Evolutionary conservation across 1,284 basidiomycete genomes (phyloP).

Genomic region (Cystobasidium pallidum): DNA sequence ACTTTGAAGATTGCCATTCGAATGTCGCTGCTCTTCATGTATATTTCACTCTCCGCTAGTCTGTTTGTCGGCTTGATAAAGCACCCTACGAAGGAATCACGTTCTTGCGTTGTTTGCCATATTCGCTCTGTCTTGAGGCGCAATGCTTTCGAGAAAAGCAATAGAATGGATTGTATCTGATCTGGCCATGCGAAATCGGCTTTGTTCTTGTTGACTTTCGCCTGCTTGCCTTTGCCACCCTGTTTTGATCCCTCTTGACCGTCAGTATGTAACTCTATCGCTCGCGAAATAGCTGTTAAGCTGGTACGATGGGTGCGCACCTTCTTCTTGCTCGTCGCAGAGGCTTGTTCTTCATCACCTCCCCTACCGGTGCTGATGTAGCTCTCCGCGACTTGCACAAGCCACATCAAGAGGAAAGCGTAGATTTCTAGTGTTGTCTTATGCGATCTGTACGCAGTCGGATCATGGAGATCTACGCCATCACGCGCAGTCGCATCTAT

Average conservation of each 20-base stretch:
- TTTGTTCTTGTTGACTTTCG: slow-evolving; percentile 49
- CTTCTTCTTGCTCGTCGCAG: slow-evolving; percentile 60
- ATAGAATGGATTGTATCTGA: slow-evolving; percentile 71
- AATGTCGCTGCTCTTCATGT: slow-evolving; percentile 79
- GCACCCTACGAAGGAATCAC: slow-evolving; percentile 80
- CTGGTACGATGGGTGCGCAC: slow-evolving; percentile 34
- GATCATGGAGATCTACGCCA: slow-evolving; percentile 58
- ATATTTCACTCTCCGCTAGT: slow-evolving; percentile 80
- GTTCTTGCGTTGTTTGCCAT: slow-evolving; percentile 82
- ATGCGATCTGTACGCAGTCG: slow-evolving; percentile 69
- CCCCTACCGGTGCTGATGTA: slow-evolving; percentile 57
- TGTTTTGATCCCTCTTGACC: not conserved
- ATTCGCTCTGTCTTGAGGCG: slow-evolving; percentile 75
- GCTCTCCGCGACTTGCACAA: slow-evolving; percentile 74
- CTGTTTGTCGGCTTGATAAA: slow-evolving; percentile 83
- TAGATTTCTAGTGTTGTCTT: slow-evolving; percentile 80
- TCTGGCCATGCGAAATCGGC: slow-evolving; percentile 72
- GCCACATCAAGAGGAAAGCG: slow-evolving; percentile 84
- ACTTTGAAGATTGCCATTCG: slow-evolving; percentile 79
- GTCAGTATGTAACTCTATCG: not conserved
- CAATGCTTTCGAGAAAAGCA: slow-evolving; percentile 71
- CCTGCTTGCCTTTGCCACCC: slow-evolving; percentile 45
- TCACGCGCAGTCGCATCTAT: slow-evolving; percentile 70
- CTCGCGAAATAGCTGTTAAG: not conserved
- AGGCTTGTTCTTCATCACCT: slow-evolving; percentile 52